A percentile compares a stretch with the other conserved stretches of the same genome.
Evolutionary conservation across 2,329 filamentous ascomycete genomes (phyloP).

Genomic region (Apiospora aurea): DNA sequence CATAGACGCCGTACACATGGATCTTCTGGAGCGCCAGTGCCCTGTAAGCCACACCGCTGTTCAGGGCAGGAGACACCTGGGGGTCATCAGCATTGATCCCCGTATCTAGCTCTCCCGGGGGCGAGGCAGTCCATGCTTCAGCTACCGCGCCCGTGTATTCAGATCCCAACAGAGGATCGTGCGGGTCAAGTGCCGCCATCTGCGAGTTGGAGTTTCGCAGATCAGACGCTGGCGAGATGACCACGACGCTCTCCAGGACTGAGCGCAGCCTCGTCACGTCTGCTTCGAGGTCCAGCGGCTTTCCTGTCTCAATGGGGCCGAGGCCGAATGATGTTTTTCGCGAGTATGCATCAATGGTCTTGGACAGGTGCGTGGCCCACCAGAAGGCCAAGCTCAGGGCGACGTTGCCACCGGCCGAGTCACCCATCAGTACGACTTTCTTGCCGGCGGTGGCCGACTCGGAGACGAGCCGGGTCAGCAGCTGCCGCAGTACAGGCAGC

Average conservation of each 20-base stretch:
- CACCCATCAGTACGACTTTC: conserved; percentile 55
- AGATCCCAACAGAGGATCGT: conserved; percentile 55
- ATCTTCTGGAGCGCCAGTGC: conserved; percentile 55
- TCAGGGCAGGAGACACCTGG: conserved; percentile 51
- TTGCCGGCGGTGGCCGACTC: conserved; percentile 48
- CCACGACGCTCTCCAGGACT: conserved; percentile 27
- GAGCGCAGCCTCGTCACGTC: conserved; percentile 22
- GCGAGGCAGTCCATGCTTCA: conserved; percentile 48
- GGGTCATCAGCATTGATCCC: conserved; percentile 43
- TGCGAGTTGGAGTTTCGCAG: conserved; percentile 53
- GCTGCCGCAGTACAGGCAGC: conserved; percentile 53
- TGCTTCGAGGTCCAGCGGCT: conserved; percentile 8
- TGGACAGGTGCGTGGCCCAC: conserved; percentile 29
- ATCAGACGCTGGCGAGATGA: conserved; percentile 42
- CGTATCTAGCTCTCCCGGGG: conserved; percentile 38
- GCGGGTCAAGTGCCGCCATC: conserved; percentile 47
- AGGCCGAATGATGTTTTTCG: not conserved
- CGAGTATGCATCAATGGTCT: conserved; percentile 4
- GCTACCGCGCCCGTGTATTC: conserved; percentile 50
- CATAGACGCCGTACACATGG: conserved; percentile 59
- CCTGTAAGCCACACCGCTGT: not conserved
- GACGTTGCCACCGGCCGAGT: conserved; percentile 55
- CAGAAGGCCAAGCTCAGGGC: conserved; percentile 48
- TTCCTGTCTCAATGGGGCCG: conserved; percentile 17
- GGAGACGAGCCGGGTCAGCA: conserved; percentile 51